Evolutionary conservation across 305 asterid genomes (phyloP).

Genomic region (Striga hermonthica): DNA sequence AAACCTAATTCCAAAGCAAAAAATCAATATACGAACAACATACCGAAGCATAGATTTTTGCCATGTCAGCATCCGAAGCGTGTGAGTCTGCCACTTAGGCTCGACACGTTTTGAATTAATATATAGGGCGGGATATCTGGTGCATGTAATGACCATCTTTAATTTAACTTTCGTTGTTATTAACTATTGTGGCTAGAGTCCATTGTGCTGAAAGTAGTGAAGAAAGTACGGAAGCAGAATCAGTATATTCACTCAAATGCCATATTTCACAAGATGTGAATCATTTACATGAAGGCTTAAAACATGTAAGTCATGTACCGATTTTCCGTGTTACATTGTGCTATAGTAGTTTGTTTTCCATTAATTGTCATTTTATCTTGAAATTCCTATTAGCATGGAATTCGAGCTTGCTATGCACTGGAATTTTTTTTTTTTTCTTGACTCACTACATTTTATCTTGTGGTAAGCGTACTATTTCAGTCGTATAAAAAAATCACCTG

Average conservation of each 20-base stretch:
- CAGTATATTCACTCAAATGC: constrained; percentile 91
- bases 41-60: no score
- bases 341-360: constrained; percentile 19
- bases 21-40: no score
- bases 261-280: constrained; percentile 99
- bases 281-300: constrained; percentile 95
- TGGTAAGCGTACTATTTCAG: neutral
- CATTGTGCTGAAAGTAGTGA: constrained; percentile 99
- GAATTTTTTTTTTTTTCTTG: constrained; percentile 15
- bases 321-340: constrained; percentile 19
- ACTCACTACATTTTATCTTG: neutral
- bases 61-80: no score
- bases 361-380: constrained; percentile 24
- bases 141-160: constrained; percentile 29
- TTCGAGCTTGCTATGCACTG: constrained; percentile 19
- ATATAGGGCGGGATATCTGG: constrained; percentile 4
- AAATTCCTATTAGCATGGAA: constrained; percentile 18
- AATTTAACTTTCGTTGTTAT: constrained; percentile 13
- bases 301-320: constrained; percentile 54
- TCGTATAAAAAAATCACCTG: neutral
- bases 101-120: no score
- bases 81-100: no score
- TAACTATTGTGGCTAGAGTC: constrained; percentile 56
- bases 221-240: constrained; percentile 84
- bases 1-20: no score